Percentiles rank a stretch among this genome's conserved stretches.
Conservation (phyloP, 2,329 filamentous ascomycete genomes). For the Emydomyces testavorans region DNA sequence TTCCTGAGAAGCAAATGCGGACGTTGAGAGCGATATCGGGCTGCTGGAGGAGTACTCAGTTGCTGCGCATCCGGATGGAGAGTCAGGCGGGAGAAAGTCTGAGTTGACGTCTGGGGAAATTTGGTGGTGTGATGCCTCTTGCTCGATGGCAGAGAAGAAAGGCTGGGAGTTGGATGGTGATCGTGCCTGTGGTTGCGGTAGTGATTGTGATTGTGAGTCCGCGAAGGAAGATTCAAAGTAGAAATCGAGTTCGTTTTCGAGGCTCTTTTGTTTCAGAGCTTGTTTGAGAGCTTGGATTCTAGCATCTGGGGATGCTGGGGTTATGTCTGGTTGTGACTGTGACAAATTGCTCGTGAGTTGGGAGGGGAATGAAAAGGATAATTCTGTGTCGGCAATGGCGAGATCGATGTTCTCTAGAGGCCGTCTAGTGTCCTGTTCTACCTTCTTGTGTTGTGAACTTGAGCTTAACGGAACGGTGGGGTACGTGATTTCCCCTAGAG, state of each 20-base stretch:
- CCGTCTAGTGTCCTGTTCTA: background rate
- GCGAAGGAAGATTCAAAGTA: conserved; percentile 8
- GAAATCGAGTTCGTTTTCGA: conserved; percentile 14
- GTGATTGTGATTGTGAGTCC: background rate
- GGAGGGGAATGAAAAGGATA: conserved; percentile 1
- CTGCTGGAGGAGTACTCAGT: conserved; percentile 10
- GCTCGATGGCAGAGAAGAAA: background rate
- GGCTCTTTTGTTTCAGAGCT: conserved; percentile 13
- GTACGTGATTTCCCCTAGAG: background rate
- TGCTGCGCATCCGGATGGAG: conserved; percentile 8
- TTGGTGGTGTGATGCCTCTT: background rate
- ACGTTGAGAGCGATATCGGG: conserved; percentile 21
- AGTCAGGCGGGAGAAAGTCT: background rate
- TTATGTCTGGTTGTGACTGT: conserved; percentile 1
- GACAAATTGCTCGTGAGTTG: background rate
- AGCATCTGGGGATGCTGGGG: conserved; percentile 5
- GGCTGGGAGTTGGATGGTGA: background rate
- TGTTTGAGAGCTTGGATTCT: conserved; percentile 15
- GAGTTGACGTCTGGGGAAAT: conserved; percentile 6
- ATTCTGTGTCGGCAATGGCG: background rate
- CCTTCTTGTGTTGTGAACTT: background rate
- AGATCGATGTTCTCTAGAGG: background rate
- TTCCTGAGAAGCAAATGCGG: conserved; percentile 21
- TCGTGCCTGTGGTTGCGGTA: conserved; percentile 3
- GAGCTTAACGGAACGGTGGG: background rate